phyloP scores from a whole-genome alignment of 164 flowering plant species.

The Kalanchoe fedtschenkoi region DNA sequence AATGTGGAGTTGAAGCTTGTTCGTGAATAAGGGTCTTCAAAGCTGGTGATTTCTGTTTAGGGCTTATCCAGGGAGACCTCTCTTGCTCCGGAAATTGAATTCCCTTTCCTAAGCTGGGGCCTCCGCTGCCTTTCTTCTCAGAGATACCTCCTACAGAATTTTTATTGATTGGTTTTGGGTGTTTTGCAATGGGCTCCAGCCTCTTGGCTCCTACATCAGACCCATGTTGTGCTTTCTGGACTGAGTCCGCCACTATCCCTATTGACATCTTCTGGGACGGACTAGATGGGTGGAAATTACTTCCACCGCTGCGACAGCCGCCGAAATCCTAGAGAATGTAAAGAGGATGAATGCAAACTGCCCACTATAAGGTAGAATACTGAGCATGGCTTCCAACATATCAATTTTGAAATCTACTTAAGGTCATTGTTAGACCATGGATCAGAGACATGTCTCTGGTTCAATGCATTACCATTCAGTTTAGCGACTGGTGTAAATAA shows the following conservation, averaged over 20 bases:
- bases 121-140: conserved; percentile 10
- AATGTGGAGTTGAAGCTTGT: conserved; percentile 13
- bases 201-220: conserved; percentile 13
- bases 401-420: background rate
- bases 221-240: conserved; percentile 10
- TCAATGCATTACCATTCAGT: background rate
- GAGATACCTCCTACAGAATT: conserved; percentile 11
- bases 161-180: conserved; percentile 9
- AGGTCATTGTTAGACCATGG: background rate
- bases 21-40: conserved; percentile 17
- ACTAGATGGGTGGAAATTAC: conserved; percentile 38
- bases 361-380: background rate
- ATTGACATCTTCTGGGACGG: conserved; percentile 60
- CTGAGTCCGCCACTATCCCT: conserved; percentile 45
- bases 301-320: conserved; percentile 37
- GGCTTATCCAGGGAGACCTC: conserved; percentile 39
- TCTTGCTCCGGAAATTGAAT: conserved; percentile 17
- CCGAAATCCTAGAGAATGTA: background rate
- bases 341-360: background rate
- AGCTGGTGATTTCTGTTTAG: conserved; percentile 23
- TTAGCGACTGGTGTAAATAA: background rate
- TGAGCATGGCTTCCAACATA: background rate
- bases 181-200: background rate
- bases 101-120: conserved; percentile 16
- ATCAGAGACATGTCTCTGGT: background rate